Evolutionary conservation across 257 asterid genomes (phyloP).

Genomic region (Petunia secreta): DNA sequence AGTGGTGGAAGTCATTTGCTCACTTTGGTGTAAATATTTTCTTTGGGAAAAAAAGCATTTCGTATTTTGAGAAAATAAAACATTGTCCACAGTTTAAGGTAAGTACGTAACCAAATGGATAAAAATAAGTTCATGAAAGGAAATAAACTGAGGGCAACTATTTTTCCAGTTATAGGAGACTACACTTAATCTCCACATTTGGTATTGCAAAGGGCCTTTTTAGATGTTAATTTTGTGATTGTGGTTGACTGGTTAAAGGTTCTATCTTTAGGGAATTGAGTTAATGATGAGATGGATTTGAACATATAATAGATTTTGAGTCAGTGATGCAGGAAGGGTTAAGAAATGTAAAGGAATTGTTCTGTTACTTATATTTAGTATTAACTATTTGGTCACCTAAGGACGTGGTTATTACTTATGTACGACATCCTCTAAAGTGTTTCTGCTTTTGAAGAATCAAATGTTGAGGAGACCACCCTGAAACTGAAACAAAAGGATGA

Average conservation of each 20-base stretch:
- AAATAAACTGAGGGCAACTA: not conserved
- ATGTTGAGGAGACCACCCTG: slow-evolving; percentile 56
- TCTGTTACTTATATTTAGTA: not conserved
- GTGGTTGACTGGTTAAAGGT: slow-evolving; percentile 4
- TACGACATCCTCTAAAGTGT: slow-evolving; percentile 20
- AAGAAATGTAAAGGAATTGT: not conserved
- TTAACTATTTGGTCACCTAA: not conserved
- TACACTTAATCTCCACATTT: not conserved
- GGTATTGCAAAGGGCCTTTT: not conserved
- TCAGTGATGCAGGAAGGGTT: not conserved
- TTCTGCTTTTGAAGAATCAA: slow-evolving; percentile 54
- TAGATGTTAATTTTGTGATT: not conserved
- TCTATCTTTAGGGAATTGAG: not conserved
- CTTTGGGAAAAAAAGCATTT: too few species aligned
- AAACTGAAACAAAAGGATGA: slow-evolving; percentile 68
- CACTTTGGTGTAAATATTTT: not conserved
- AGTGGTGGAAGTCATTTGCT: not conserved
- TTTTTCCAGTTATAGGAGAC: not conserved
- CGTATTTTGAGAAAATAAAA: too few species aligned
- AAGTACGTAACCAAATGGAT: not conserved
- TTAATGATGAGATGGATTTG: not conserved
- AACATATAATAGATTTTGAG: not conserved
- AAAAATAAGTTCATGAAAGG: not conserved
- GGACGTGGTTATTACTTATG: not conserved
- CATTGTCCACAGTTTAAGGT: not conserved